Percentiles rank a stretch among this genome's conserved stretches.
Evolutionary conservation across 305 asterid genomes (phyloP).

Genomic region (Fraxinus platypoda): DNA sequence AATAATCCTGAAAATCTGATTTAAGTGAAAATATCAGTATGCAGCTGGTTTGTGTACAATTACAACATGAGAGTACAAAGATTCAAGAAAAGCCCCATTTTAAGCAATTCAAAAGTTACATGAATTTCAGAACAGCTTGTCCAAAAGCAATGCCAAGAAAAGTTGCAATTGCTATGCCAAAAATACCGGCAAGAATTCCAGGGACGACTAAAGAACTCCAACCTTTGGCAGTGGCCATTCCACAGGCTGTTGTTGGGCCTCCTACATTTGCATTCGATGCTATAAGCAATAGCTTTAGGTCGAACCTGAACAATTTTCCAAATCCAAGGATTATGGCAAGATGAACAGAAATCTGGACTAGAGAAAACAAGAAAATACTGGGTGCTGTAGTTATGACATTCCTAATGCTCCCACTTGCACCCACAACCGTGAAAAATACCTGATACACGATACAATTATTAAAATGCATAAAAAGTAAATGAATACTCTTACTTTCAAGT

Average conservation of each 20-base stretch:
- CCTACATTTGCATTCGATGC: conserved; percentile 97
- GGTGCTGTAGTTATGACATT: conserved; percentile 73
- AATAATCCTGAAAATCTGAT: background rate
- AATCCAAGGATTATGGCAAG: conserved; percentile 80
- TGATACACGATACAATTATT: conserved; percentile 12
- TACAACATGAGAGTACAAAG: background rate
- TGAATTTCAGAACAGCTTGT: conserved; percentile 52
- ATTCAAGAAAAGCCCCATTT: background rate
- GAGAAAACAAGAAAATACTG: conserved; percentile 67
- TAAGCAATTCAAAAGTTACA: conserved; percentile 33
- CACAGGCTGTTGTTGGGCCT: conserved; percentile 94
- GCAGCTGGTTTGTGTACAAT: background rate
- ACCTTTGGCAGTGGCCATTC: conserved; percentile 97
- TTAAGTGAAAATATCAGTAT: background rate
- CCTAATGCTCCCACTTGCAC: conserved; percentile 78
- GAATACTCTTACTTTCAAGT: background rate
- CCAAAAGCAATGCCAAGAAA: conserved; percentile 88
- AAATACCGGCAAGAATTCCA: conserved; percentile 88
- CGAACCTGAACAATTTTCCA: conserved; percentile 69
- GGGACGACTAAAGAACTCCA: conserved; percentile 84
- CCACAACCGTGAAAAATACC: conserved; percentile 79
- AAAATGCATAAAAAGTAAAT: background rate
- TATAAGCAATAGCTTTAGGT: conserved; percentile 63
- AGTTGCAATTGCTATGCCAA: conserved; percentile 82
- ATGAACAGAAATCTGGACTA: conserved; percentile 76